Percentiles rank a stretch among this genome's conserved stretches.
These are phyloP conservation scores for Exsudoporus frostii DNA, from an alignment of 768 basidiomycete genomes.

Conservation along the genomic window DNA sequence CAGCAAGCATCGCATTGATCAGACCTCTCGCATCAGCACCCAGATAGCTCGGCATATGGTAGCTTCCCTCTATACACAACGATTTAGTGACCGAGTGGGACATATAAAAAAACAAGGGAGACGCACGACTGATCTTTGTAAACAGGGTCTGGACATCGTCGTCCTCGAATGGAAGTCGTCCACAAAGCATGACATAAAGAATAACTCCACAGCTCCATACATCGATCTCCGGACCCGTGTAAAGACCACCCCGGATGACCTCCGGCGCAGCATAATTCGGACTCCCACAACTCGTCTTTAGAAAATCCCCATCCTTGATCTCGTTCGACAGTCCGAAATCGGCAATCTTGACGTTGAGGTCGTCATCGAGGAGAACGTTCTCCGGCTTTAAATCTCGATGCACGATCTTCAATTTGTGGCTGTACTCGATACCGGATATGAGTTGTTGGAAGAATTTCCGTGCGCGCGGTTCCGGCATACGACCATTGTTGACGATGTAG, in stretches of 20 bases:
- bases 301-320: constrained; percentile 93
- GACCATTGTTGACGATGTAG: constrained; percentile 92
- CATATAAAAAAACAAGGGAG: neutral
- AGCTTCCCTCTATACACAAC: constrained; percentile 68
- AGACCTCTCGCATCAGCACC: constrained; percentile 74
- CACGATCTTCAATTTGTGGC: constrained; percentile 93
- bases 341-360: constrained; percentile 94
- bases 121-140: constrained; percentile 87
- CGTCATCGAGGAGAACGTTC: constrained; percentile 84
- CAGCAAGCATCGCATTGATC: constrained; percentile 85
- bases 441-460: constrained; percentile 98
- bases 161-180: constrained; percentile 94
- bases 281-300: constrained; percentile 96
- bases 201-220: constrained; percentile 99
- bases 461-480: constrained; percentile 84
- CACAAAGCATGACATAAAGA: constrained; percentile 96
- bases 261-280: constrained; percentile 99
- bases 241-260: constrained; percentile 91
- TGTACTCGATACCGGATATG: constrained; percentile 96
- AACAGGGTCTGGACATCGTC: constrained; percentile 92
- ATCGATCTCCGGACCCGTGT: constrained; percentile 97
- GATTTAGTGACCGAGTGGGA: neutral
- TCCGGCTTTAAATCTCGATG: constrained; percentile 98
- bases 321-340: constrained; percentile 97
- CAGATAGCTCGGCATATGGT: constrained; percentile 79